Evolutionary conservation across 768 basidiomycete genomes (phyloP), one percentile per base, ranked within the genome.

Genomic region (Tylopilus balloui): DNA sequence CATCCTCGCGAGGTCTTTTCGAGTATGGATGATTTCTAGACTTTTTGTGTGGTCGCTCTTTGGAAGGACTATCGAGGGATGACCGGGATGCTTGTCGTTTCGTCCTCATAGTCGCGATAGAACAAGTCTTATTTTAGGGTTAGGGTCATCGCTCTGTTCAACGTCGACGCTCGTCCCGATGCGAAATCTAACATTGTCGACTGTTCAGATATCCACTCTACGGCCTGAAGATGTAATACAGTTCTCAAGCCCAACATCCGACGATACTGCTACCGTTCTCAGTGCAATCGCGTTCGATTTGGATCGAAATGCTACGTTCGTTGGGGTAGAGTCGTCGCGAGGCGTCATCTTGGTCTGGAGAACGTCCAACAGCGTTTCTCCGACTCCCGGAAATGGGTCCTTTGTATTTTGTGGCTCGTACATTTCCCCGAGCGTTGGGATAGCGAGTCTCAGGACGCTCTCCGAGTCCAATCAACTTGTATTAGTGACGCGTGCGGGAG

Each of bases 401-500:
- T 58, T 60, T 45, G 45, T 51, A n/a, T 61, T 62, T 25, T 61
- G 61, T 44, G 59, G 60, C 34, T 67, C 56, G 3, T 63, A 62
- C 14, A 12, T 32, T 19, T 50, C 53, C 12, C 32, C 50, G 9
- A 48, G 55, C 20, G 40, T 70, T 11, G 77, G 86, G 61, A 73
- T 87, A 12, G 66, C 89, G 13, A 79, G 80, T 23, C 72, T 93
- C 47, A 77, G 78, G 45, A 79, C 90, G 41, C 71, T 92, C 23
- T 73, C 86, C 4, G 93, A 96, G 55, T 75, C 76, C n/a, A 74
- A 81, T 41, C 72, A 75, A 2, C 69, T 97, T 10, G 80, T 76
- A 5, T 64, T 84, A 9, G 76, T 95, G 13, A 81, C 83, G 55
- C 76, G 81, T 7, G 78, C 80, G 8, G 95, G 95, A 43, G 94